These are phyloP conservation scores for Cronartium quercuum DNA, from an alignment of 1,284 basidiomycete genomes.

Conservation along the genomic window DNA sequence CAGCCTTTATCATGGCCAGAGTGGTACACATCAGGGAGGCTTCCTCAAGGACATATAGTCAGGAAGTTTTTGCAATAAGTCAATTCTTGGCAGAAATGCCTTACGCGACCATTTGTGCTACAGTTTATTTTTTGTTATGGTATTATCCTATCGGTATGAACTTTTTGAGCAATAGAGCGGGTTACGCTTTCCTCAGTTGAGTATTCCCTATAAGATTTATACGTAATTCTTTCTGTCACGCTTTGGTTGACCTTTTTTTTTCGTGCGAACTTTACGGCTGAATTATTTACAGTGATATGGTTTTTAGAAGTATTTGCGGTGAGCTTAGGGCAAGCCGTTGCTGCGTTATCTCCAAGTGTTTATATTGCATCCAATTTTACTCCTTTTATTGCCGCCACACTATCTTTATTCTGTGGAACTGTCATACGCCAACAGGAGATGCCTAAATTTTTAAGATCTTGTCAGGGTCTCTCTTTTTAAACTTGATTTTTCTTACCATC, in stretches of 20 bases:
- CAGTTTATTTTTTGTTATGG: slow-evolving; percentile 64
- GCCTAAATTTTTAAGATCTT: slow-evolving; percentile 51
- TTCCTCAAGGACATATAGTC: slow-evolving; percentile 61
- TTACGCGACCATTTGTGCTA: slow-evolving; percentile 61
- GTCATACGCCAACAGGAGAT: slow-evolving; percentile 57
- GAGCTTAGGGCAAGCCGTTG: slow-evolving; percentile 63
- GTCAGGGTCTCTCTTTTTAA: no score
- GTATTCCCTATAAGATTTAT: no score
- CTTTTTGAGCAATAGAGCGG: not conserved
- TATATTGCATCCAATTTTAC: slow-evolving; percentile 72
- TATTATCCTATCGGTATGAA: slow-evolving; percentile 18
- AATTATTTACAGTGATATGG: slow-evolving; percentile 56
- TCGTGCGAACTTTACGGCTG: not conserved
- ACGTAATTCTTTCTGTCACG: no score
- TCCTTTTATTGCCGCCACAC: slow-evolving; percentile 52
- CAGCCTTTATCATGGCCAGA: slow-evolving; percentile 74
- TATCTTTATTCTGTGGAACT: slow-evolving; percentile 54
- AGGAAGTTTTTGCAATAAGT: slow-evolving; percentile 72
- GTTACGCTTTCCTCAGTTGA: slow-evolving; percentile 4
- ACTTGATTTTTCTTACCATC: no score
- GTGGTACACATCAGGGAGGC: slow-evolving; percentile 63
- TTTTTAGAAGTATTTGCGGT: slow-evolving; percentile 72
- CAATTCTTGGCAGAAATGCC: slow-evolving; percentile 77
- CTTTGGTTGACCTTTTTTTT: slow-evolving; percentile 59
- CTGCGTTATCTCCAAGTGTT: slow-evolving; percentile 64